Conservation (phyloP, 352 stramenopile genomes). For the Phytophthora pisi region DNA sequence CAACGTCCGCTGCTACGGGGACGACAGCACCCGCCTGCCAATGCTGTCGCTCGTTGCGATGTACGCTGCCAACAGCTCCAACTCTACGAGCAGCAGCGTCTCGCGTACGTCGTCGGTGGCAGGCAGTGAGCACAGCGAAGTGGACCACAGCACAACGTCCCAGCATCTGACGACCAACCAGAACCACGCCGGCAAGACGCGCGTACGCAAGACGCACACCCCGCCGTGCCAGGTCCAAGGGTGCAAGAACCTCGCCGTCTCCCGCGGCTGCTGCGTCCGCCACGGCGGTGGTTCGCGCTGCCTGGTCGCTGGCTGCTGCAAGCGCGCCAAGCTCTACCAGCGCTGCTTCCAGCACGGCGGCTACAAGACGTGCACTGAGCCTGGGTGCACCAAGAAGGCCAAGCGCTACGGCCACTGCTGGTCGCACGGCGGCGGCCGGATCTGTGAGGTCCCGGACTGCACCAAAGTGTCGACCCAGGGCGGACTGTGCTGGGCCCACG, state of each 20-base stretch:
- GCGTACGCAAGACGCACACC: constrained; percentile 47
- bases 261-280: constrained; percentile 54
- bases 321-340: constrained; percentile 69
- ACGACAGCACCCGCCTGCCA: constrained; percentile 15
- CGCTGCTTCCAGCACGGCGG: constrained; percentile 73
- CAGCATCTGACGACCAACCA: neutral
- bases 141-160: constrained; percentile 3
- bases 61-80: constrained; percentile 20
- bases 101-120: constrained; percentile 7
- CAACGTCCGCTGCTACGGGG: constrained; percentile 19
- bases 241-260: constrained; percentile 62
- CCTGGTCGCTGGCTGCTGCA: constrained; percentile 33
- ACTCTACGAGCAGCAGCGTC: constrained; percentile 4
- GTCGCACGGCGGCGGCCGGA: constrained; percentile 69
- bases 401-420: constrained; percentile 78
- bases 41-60: constrained; percentile 25
- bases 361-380: constrained; percentile 66
- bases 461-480: constrained; percentile 66
- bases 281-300: constrained; percentile 60
- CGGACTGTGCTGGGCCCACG: constrained; percentile 73
- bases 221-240: constrained; percentile 62
- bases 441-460: constrained; percentile 59
- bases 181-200: constrained; percentile 13
- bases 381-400: constrained; percentile 62
- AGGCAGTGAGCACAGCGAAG: constrained; percentile 15